A percentile compares a stretch with the other conserved stretches of the same genome.
phyloP scores from a whole-genome alignment of 2,329 filamentous ascomycete species.

The Aspergillus thermomutatus region DNA sequence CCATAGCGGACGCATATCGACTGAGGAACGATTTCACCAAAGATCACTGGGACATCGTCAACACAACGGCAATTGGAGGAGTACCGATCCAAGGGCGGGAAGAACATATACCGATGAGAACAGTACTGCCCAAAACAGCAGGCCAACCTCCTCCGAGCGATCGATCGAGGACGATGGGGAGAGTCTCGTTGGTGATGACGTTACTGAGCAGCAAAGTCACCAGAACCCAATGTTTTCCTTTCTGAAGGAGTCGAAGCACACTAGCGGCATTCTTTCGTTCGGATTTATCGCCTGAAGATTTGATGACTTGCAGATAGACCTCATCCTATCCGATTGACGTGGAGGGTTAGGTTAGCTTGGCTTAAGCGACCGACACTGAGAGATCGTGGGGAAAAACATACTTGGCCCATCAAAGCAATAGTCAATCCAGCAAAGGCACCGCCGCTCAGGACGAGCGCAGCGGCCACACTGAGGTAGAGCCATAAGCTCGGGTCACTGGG shows the following conservation, averaged over 20 bases:
- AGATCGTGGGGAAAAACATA: constrained; percentile 16
- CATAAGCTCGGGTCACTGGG: constrained; percentile 65
- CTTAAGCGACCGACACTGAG: neutral
- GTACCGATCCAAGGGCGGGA: neutral
- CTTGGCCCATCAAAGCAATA: constrained; percentile 61
- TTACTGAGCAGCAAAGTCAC: constrained; percentile 92
- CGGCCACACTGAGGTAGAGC: constrained; percentile 76
- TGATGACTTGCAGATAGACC: constrained; percentile 93
- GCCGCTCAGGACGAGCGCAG: constrained; percentile 77
- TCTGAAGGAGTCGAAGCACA: constrained; percentile 75
- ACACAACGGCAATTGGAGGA: neutral
- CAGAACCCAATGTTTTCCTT: constrained; percentile 96
- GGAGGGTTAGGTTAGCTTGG: neutral
- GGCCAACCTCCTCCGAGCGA: constrained; percentile 93
- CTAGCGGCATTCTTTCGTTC: constrained; percentile 81
- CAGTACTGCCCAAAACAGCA: constrained; percentile 87
- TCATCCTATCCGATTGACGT: constrained; percentile 62
- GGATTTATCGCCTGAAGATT: constrained; percentile 76
- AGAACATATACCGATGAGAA: constrained; percentile 71
- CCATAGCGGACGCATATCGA: constrained; percentile 96
- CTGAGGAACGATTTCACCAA: constrained; percentile 93
- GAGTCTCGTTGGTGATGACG: constrained; percentile 95
- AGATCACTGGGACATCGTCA: constrained; percentile 67
- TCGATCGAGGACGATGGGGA: constrained; percentile 91
- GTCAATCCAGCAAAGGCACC: constrained; percentile 94